Evolutionary conservation across 805 yeast species (phyloP).

Genomic region (Wickerhamiella kurtzmanii): DNA sequence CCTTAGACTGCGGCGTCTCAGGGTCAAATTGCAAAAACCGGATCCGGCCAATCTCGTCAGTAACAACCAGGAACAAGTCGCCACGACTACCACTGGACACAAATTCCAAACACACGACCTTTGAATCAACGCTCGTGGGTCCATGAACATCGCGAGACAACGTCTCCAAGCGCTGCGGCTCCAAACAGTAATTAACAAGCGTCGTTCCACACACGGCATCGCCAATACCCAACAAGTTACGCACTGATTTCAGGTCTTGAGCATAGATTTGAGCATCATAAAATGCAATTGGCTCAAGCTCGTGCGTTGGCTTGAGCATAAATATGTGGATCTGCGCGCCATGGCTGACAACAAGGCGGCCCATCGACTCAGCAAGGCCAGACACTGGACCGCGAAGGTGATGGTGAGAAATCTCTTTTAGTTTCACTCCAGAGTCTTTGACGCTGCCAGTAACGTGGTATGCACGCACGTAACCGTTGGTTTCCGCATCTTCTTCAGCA

Average conservation of each 20-base stretch:
- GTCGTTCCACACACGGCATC: constrained; percentile 68
- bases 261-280: constrained; percentile 72
- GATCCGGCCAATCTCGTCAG: constrained; percentile 53
- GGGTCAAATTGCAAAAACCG: constrained; percentile 82
- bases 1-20: constrained; percentile 68
- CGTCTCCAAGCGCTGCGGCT: constrained; percentile 75
- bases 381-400: constrained; percentile 75
- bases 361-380: constrained; percentile 63
- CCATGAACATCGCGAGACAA: constrained; percentile 55
- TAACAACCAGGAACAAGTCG: constrained; percentile 49
- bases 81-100: constrained; percentile 27
- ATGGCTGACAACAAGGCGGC: constrained; percentile 70
- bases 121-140: constrained; percentile 43
- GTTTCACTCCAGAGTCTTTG: neutral
- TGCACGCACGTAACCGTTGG: constrained; percentile 64
- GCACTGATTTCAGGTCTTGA: constrained; percentile 67
- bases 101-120: constrained; percentile 51
- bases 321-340: constrained; percentile 74
- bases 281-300: constrained; percentile 87
- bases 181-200: constrained; percentile 84
- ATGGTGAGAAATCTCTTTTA: constrained; percentile 31
- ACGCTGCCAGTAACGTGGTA: constrained; percentile 19
- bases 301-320: constrained; percentile 71
- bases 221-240: constrained; percentile 67
- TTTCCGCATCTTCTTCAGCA: constrained; percentile 66